phyloP scores from a whole-genome alignment of 805 yeast species.

The Candida chauliodis region DNA sequence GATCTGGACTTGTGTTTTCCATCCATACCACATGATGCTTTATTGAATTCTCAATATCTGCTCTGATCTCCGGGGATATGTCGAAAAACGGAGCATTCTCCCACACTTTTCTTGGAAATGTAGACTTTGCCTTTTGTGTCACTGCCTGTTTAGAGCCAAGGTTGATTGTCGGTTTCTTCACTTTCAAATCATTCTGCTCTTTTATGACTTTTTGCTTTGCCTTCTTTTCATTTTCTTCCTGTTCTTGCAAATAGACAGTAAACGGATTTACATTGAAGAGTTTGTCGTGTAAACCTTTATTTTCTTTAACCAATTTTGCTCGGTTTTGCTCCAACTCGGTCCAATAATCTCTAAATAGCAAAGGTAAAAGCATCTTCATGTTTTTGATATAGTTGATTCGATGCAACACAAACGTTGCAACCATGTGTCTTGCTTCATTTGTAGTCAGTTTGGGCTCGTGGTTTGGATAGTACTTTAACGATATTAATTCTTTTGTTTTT shows the following conservation, averaged over 20 bases:
- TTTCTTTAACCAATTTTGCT: constrained; percentile 41
- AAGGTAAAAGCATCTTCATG: constrained; percentile 82
- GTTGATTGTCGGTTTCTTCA: constrained; percentile 42
- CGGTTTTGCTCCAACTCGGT: constrained; percentile 61
- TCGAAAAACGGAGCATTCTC: constrained; percentile 65
- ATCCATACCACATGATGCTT: constrained; percentile 57
- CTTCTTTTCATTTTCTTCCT: constrained; percentile 39
- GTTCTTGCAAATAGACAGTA: constrained; percentile 54
- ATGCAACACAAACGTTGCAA: constrained; percentile 85
- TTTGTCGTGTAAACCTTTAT: constrained; percentile 46
- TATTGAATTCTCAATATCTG: constrained; percentile 59
- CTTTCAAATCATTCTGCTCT: constrained; percentile 48
- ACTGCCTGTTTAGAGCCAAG: constrained; percentile 27
- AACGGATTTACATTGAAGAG: constrained; percentile 77
- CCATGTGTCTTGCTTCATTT: constrained; percentile 83
- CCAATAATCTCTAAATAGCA: constrained; percentile 80
- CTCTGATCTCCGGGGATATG: constrained; percentile 61
- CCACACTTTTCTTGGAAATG: constrained; percentile 61
- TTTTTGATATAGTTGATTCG: constrained; percentile 78
- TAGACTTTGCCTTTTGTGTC: constrained; percentile 8
- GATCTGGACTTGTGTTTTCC: constrained; percentile 15
- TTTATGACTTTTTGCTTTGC: constrained; percentile 47
- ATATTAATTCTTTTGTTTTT: constrained; percentile 66
- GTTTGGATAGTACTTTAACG: constrained; percentile 51
- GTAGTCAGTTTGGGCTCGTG: constrained; percentile 73